Percentiles rank a stretch among this genome's conserved stretches.
Conservation (phyloP, 768 basidiomycete species). For the Clitopilus passeckerianus region DNA sequence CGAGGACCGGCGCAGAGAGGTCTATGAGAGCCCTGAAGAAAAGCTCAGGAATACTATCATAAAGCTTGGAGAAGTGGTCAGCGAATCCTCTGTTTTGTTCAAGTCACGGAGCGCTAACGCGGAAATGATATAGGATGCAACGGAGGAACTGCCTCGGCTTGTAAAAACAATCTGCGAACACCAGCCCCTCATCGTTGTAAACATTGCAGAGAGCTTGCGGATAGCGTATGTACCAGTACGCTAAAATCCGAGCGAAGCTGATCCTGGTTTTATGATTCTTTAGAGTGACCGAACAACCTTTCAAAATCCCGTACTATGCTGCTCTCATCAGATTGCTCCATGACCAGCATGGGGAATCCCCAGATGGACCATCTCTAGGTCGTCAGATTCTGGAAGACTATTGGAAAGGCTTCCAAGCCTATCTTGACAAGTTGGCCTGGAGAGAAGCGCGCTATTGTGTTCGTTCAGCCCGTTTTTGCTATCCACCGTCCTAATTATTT, state of each 20-base stretch:
- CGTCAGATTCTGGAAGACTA: conserved; percentile 81
- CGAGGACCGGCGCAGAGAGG: conserved; percentile 61
- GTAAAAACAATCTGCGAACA: conserved; percentile 63
- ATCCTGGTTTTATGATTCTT: neutral
- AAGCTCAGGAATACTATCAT: conserved; percentile 63
- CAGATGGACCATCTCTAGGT: conserved; percentile 50
- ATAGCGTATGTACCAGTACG: conserved; percentile 46
- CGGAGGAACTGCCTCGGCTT: conserved; percentile 64
- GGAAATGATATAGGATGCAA: conserved; percentile 46
- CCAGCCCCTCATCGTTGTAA: conserved; percentile 51
- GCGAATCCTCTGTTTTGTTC: conserved; percentile 17
- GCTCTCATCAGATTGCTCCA: conserved; percentile 70
- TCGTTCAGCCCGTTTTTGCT: conserved; percentile 26
- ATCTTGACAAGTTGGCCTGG: conserved; percentile 88
- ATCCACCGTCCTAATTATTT: neutral
- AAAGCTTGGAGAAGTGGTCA: conserved; percentile 78
- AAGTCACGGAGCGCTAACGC: conserved; percentile 2
- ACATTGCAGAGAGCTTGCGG: conserved; percentile 70
- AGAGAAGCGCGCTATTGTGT: conserved; percentile 85
- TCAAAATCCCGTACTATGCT: conserved; percentile 89
- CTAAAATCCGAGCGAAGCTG: neutral
- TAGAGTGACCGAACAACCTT: conserved; percentile 89
- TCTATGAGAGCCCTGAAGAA: conserved; percentile 67
- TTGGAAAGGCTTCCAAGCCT: conserved; percentile 86
- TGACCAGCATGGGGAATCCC: conserved; percentile 33